These are phyloP conservation scores for Tulasnella sp. DNA, from an alignment of 768 basidiomycete species.

Conservation along the genomic window DNA sequence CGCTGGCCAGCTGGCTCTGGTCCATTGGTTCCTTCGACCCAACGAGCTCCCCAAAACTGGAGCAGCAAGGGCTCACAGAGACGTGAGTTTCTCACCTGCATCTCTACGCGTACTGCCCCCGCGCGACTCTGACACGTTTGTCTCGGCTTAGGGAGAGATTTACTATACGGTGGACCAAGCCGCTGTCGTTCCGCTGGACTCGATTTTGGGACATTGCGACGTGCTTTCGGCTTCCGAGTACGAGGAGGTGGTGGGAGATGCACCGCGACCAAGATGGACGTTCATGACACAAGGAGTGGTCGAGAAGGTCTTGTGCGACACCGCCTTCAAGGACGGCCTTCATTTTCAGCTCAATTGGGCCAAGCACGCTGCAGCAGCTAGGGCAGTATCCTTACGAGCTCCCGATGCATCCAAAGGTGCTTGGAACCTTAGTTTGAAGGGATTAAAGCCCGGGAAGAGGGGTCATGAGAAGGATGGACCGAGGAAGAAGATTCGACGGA, in stretches of 20 bases:
- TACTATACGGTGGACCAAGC: constrained; percentile 63
- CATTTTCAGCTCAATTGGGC: constrained; percentile 29
- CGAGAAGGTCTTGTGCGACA: constrained; percentile 33
- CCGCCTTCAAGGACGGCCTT: constrained; percentile 20
- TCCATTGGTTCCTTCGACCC: constrained; percentile 80
- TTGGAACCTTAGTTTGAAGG: constrained; percentile 21
- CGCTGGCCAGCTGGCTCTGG: constrained; percentile 40
- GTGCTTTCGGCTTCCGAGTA: constrained; percentile 42
- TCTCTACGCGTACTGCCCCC: not conserved
- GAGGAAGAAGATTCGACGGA: constrained; percentile 16
- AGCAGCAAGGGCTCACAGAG: constrained; percentile 53
- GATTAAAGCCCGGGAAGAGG: constrained; percentile 9
- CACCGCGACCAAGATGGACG: not conserved
- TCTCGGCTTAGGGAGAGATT: constrained; percentile 64
- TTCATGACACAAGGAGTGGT: not conserved
- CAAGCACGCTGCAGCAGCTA: constrained; percentile 42
- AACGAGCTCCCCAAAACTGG: constrained; percentile 55
- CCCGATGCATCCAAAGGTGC: constrained; percentile 29
- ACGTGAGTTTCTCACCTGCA: constrained; percentile 49
- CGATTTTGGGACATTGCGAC: constrained; percentile 57
- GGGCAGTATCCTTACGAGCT: constrained; percentile 37
- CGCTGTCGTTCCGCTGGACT: constrained; percentile 55
- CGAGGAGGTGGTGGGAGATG: not conserved
- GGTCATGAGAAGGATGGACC: constrained; percentile 31
- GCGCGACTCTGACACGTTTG: not conserved